Conservation (phyloP, 108 stramenopile species). For the Nitzschia sp. region DNA sequence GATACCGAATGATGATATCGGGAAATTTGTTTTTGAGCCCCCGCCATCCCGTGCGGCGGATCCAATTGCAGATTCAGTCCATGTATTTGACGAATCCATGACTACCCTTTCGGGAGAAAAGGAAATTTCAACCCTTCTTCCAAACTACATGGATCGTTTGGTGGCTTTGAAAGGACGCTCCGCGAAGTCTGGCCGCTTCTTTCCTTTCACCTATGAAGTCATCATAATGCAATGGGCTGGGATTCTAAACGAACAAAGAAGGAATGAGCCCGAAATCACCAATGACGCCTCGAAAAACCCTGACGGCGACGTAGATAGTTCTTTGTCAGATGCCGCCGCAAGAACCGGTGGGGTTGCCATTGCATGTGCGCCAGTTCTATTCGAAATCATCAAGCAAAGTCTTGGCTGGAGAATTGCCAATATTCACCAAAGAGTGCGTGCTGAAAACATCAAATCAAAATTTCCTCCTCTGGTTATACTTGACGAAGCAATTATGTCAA, state of each 20-base stretch:
- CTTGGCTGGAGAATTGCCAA: constrained; percentile 66
- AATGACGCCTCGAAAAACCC: background rate
- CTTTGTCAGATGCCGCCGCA: constrained; percentile 63
- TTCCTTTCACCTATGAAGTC: constrained; percentile 87
- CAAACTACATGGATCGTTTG: constrained; percentile 75
- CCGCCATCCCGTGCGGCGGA: background rate
- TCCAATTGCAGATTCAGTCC: background rate
- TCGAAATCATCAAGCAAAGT: constrained; percentile 87
- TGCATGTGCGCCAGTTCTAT: constrained; percentile 83
- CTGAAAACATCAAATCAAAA: background rate
- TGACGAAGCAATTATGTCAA: constrained; percentile 59
- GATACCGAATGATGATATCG: constrained; percentile 56
- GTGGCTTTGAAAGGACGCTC: constrained; percentile 34
- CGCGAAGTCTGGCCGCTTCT: constrained; percentile 61
- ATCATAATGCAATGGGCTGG: constrained; percentile 87
- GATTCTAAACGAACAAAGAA: constrained; percentile 71
- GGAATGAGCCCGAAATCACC: constrained; percentile 21
- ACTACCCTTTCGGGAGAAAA: constrained; percentile 27
- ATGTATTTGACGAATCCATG: constrained; percentile 38
- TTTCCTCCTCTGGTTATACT: constrained; percentile 64
- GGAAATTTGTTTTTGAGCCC: constrained; percentile 3
- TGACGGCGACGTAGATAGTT: constrained; percentile 17
- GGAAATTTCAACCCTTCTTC: constrained; percentile 40
- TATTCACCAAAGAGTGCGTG: constrained; percentile 36
- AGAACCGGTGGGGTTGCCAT: constrained; percentile 71